Percentiles rank a stretch among this genome's conserved stretches.
These are phyloP conservation scores for Nasturtium officinale DNA, from an alignment of 345 rosid species.

Conservation along the genomic window DNA sequence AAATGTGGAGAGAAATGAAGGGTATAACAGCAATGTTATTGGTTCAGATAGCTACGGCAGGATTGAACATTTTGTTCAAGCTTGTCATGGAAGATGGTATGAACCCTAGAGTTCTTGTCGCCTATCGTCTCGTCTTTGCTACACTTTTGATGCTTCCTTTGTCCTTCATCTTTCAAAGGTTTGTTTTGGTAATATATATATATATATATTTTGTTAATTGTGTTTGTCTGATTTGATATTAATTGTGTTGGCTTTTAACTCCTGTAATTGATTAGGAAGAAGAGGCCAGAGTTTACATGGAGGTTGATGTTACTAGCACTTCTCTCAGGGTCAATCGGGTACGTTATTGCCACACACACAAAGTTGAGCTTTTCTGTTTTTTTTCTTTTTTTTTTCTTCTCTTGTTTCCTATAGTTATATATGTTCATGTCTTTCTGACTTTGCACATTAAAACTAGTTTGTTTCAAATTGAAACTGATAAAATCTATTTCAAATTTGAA, in stretches of 20 bases:
- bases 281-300: constrained; percentile 57
- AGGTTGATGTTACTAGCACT: constrained; percentile 47
- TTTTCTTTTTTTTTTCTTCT: too few relatives aligned
- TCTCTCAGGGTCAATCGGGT: constrained; percentile 60
- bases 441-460: not conserved
- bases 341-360: constrained; percentile 13
- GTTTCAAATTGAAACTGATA: not conserved
- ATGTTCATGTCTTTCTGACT: not conserved
- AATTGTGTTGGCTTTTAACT: not conserved
- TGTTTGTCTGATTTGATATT: constrained; percentile 5
- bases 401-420: not conserved
- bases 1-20: constrained; percentile 38
- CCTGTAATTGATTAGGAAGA: constrained; percentile 42
- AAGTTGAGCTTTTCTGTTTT: not conserved
- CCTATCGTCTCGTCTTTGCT: constrained; percentile 49
- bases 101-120: constrained; percentile 43
- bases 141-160: constrained; percentile 42
- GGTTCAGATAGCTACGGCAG: constrained; percentile 44
- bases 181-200: not conserved
- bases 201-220: too few relatives aligned
- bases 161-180: constrained; percentile 51
- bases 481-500: not conserved
- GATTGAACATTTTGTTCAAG: constrained; percentile 45
- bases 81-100: constrained; percentile 46
- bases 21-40: constrained; percentile 42